Evolutionary conservation across 495 filamentous ascomycete genomes (phyloP), one percentile per base, ranked within the genome.

Genomic region (Aspergillus carlsbadensis): DNA sequence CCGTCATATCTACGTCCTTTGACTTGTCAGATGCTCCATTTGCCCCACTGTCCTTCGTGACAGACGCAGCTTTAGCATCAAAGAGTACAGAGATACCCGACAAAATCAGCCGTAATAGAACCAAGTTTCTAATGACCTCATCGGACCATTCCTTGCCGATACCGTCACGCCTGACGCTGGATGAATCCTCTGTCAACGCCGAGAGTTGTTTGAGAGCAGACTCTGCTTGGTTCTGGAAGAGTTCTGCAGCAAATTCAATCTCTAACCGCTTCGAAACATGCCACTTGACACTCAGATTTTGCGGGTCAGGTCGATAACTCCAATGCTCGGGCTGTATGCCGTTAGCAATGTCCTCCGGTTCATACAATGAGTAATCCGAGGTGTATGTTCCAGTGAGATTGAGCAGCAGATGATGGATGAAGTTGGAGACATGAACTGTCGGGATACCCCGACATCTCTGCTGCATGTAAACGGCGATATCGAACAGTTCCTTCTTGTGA

Each of bases 111-210:
- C 92, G 81, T 15, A 98, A 74, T 44, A 96, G 87, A 3, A 91
- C 87, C 43, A 99, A 71, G 68, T 95, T 95, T 54, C 94, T 77
- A 4, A 91, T 90, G 29, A 97, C 86, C 70, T 98, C 95, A 71
- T 99, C 94, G 0, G 92, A 96, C 94, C 94, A 99, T 61, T 95
- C 92, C 70, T 98, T 98, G 49, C 93, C 94, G 65, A 89, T 95
- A 40, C 94, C 94, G 62, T 95, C 91, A 40, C 93, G 82, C 69
- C 92, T 97, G 26, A 96, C 85, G n/a, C 81, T 86, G 5, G 92
- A 90, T 29, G 84, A 83, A 34, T 90, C 87, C 57, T 87, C 83
- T 52, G 90, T 95, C 33, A 99, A 78, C 31, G 86, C 81, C 39
- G 78, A 80, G 1, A 99, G 74, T 33, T 87, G 82, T 33, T 80